Conservation (phyloP, 2,329 filamentous ascomycete genomes). For the Clarireedia homoeocarpa region DNA sequence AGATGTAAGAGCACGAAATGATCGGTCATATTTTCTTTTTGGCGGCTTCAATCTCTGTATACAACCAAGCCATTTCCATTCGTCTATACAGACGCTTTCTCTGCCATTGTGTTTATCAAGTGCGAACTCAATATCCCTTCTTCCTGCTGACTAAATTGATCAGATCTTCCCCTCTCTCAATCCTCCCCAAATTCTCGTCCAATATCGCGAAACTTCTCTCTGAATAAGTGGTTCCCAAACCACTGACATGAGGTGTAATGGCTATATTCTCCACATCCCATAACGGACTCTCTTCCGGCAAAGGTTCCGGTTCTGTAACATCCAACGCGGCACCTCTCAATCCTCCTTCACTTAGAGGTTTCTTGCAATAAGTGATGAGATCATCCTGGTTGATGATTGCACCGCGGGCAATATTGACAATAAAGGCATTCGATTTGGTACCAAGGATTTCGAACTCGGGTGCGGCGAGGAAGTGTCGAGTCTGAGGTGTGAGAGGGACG, state of each 20-base stretch:
- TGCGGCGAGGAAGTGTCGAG: constrained; percentile 33
- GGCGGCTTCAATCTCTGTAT: no score
- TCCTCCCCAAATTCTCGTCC: constrained; percentile 45
- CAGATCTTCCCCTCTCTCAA: constrained; percentile 44
- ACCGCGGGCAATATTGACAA: constrained; percentile 59
- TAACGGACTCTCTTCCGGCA: constrained; percentile 50
- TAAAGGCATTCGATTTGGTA: constrained; percentile 38
- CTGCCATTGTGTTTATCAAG: no score
- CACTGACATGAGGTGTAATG: constrained; percentile 59
- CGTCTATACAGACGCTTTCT: no score
- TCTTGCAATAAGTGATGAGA: constrained; percentile 44
- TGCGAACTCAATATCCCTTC: constrained; percentile 46
- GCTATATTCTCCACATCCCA: constrained; percentile 56
- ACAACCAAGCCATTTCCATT: no score
- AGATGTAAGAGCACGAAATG: no score
- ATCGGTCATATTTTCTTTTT: no score
- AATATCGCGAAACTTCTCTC: constrained; percentile 51
- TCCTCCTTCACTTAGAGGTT: constrained; percentile 32
- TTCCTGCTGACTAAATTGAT: constrained; percentile 54
- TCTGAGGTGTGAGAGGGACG: constrained; percentile 31
- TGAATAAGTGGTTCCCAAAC: constrained; percentile 44
- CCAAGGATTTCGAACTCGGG: constrained; percentile 31
- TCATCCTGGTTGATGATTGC: constrained; percentile 53
- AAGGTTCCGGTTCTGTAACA: constrained; percentile 60
- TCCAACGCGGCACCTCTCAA: constrained; percentile 57